Base-by-base conservation (phyloP, 2,329 filamentous ascomycete genomes). In the Venturia pyrina region DNA sequence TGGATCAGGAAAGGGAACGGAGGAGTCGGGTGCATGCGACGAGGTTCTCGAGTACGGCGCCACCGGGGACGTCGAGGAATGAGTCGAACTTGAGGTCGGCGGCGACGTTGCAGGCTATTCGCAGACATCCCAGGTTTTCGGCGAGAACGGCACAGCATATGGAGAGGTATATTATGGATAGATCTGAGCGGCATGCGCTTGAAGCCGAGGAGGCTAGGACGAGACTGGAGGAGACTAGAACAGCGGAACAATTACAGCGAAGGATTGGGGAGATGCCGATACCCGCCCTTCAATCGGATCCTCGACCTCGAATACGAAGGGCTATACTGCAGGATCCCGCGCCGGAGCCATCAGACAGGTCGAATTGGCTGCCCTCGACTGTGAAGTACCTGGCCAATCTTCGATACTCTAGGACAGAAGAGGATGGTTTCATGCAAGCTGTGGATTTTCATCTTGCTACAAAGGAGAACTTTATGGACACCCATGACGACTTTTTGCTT, bases 321-420 rank as follows among this genome's bases (percentile, higher is more conserved):
- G 37, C 64, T 3, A 24, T 62, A 28, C 21, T 66, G 24, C 28
- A 50, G 19, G 64, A 66, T 53, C 64, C 64, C 13, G 48, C 73
- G 4, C 24, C 70, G 8, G 69, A 62, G 8, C 62, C 71, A 3
- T 74, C 75, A 46, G 53, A 59, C 32, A 59, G 53, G 19, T 73
- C 75, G 17, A 50, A 65, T 19, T 73, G 77, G 63, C 72, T 88
- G 63, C 84, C 86, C 70, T 82, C 84, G 69, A 82, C 83, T 1
- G 83, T 89, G 70, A 82, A 80, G 70, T 89, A 88, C 72, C 79
- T 89, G 19, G 82, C 85, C 65, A 79, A 80, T 64, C 76, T 89
- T 68, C 83, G 85, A 19, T 78, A 79, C 65, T 83, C 81, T 40
- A 78, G 73, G 65, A 80, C 78, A 15, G 78, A 82, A 63, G 80